Base-by-base conservation (phyloP, 495 filamentous ascomycete species). In the Penicillium waksmanii region DNA sequence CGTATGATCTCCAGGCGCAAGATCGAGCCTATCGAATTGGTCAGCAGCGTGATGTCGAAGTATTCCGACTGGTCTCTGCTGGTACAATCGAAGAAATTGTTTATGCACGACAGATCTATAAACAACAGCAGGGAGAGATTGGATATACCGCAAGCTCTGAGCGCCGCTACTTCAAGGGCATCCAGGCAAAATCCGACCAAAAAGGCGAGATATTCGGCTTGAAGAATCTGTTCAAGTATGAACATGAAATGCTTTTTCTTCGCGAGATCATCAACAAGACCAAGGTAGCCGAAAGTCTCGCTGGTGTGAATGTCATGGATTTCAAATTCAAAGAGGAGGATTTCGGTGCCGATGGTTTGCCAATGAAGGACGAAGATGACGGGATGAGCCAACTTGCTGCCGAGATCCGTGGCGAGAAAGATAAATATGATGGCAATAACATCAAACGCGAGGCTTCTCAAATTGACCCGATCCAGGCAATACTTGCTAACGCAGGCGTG, bases 81-180 rank as follows among this genome's bases (percentile, higher is more conserved):
- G 95, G 95, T 15, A 98, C 96, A 0, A 93, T 98, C 55, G 95
- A 98, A 67, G 95, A 98, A 73, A 96, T 97, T 60, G 91, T 97
- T 35, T 98, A 98, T 66, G 95, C 95, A 0, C 84, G 95, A 10
- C 95, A 98, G 67, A 96, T 98, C 56, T 98, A 98, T 78, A 98
- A 98, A 69, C 95, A 98, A 68, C 95, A 98, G 66, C 95, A 98
- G 69, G 95, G 95, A 3, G 97, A 96, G 65, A 98, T 98, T 51
- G 95, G 91, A 1, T 98, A 98, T 72, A 96, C 88, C 34, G 95
- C 95, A 8, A 93, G 88, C 43, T 89, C 85, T 31, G 95, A 98
- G 71, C 88, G 95, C 2, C 85, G 95, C 9, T 98, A 98, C 74
- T 98, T 98, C 79, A 92, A 90, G 65, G 95, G 95, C 40, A 91